Evolutionary conservation across 2,329 filamentous ascomycete genomes (phyloP), one percentile per base, ranked within the genome.

Genomic region (Fusarium siculi): DNA sequence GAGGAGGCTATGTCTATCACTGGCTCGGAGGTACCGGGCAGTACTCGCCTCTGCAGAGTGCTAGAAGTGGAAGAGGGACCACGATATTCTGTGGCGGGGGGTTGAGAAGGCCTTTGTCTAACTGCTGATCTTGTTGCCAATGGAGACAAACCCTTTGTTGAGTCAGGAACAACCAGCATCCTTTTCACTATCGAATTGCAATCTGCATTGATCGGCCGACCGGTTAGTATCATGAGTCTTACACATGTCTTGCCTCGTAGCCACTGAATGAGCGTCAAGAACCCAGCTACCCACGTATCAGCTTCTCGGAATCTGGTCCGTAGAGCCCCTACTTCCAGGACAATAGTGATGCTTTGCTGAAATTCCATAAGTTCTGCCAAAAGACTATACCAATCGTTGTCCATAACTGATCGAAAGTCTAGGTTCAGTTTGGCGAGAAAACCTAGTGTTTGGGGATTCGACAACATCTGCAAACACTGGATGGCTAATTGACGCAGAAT

Each of bases 11-110:
- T 28, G 25, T 28, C 25, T 28, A 5, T 28, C 25, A 28, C 25
- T 28, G 25, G 25, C 25, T 28, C 25, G 25, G 25, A 28, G 25
- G 25, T 28, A 7, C 25, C 25, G 25, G 25, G 36, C 8, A 7
- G 19, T 21, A 1, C 37, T 40, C 2, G 11, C 11, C 11, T 0
- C 7, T 40, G 11, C 21, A 40, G 4, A 40, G n/a, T 15, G 1
- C 21, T 15, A 28, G 25, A 28, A 28, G 6, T 28, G 12, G 6
- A 12, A 14, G 39, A n/a, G 21, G 39, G 39, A 3, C 0, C 5
- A n/a, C 5, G 7, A 7, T 7, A n/a, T 40, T 4, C 39, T 1
- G 19, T n/a, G 1, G 15, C 19, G 1, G 39, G 0, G 39, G 0
- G 0, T 15, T 40, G 39, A 3, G 39, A 4, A 40, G 7, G 2